These are phyloP conservation scores for Didymella glomerata DNA, from an alignment of 2,329 filamentous ascomycete species.

Conservation along the genomic window DNA sequence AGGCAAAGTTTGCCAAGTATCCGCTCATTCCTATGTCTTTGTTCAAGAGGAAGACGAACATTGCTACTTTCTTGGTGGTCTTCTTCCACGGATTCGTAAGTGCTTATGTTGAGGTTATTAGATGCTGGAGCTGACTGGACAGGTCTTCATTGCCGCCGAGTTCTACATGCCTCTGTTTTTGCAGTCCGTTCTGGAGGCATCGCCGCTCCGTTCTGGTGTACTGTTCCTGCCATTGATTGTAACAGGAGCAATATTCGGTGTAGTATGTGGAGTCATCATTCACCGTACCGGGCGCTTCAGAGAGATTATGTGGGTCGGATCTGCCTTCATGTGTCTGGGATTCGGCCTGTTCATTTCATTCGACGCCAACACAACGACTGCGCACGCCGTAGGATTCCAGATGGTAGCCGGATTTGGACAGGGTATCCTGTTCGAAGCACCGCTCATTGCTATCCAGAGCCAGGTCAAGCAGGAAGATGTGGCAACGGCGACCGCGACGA, in stretches of 20 bases:
- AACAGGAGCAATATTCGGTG: conserved; percentile 55
- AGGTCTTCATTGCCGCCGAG: conserved; percentile 61
- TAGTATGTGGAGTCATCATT: conserved; percentile 58
- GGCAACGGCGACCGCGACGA: conserved; percentile 62
- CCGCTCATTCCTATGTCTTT: conserved; percentile 74
- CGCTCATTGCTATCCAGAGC: conserved; percentile 65
- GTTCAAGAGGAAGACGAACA: conserved; percentile 64
- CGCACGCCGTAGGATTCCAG: conserved; percentile 57
- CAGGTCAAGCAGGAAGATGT: conserved; percentile 60
- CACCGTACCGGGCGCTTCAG: conserved; percentile 56
- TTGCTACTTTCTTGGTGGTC: conserved; percentile 63
- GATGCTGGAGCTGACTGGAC: background rate
- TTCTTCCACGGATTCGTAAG: conserved; percentile 60
- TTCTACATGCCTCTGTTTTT: conserved; percentile 80
- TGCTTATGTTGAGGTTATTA: background rate
- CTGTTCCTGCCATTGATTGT: conserved; percentile 68
- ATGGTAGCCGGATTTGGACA: conserved; percentile 61
- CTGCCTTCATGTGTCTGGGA: conserved; percentile 44
- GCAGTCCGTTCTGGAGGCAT: conserved; percentile 70
- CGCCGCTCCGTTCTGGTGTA: conserved; percentile 67
- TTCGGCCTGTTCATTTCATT: conserved; percentile 49
- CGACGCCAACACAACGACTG: conserved; percentile 38
- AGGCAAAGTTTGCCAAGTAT: conserved; percentile 69
- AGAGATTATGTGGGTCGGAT: conserved; percentile 48
- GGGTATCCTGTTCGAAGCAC: conserved; percentile 63